phyloP scores from a whole-genome alignment of 371 early-diverging fungal genomes.

The Mortierella sp. region DNA sequence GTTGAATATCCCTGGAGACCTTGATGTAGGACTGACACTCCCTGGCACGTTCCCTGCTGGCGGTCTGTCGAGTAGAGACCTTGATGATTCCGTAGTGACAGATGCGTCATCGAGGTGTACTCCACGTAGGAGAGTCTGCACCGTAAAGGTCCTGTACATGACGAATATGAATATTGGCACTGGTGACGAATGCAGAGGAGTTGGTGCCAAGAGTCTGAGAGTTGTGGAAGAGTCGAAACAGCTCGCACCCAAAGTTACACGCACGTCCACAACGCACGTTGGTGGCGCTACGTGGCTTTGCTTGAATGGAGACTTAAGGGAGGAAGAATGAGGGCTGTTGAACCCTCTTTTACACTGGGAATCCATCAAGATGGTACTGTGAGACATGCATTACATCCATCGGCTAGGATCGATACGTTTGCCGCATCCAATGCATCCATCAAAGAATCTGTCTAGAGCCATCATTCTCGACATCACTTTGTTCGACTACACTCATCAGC shows the following conservation, averaged over 20 bases:
- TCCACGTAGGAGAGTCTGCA: conserved; percentile 44
- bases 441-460: neutral
- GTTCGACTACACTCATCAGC: neutral
- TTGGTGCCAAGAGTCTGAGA: neutral
- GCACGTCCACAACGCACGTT: no score
- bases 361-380: conserved; percentile 28
- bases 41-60: conserved; percentile 10
- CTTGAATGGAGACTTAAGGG: neutral
- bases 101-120: conserved; percentile 40
- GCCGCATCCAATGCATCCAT: conserved; percentile 10
- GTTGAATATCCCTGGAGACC: conserved; percentile 39
- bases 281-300: conserved; percentile 16
- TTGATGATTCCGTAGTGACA: conserved; percentile 17
- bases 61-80: conserved; percentile 35
- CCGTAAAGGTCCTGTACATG: conserved; percentile 41
- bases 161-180: neutral
- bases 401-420: neutral
- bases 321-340: neutral
- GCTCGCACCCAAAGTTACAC: no score
- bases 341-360: conserved; percentile 26
- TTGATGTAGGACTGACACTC: conserved; percentile 22
- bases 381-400: conserved; percentile 5
- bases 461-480: neutral
- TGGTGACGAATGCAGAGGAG: neutral
- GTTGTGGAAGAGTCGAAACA: no score